phyloP scores from a whole-genome alignment of 805 yeast genomes.

The Barnettozyma sp. region DNA sequence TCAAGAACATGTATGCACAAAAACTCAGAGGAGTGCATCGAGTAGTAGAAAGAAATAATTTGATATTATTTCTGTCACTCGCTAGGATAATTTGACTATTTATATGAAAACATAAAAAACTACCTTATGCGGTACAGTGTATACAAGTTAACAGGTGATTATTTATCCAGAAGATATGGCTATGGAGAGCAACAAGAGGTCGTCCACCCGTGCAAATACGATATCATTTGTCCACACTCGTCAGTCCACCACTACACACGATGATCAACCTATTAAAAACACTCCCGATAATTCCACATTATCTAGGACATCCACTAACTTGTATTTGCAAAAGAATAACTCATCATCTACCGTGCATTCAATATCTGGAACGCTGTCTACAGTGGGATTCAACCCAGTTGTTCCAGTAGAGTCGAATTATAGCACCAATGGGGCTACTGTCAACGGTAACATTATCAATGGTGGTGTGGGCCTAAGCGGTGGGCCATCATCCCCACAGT shows the following conservation, averaged over 20 bases:
- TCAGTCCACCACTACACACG: slow-evolving; percentile 5
- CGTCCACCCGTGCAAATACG: slow-evolving; percentile 24
- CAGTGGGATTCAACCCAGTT: slow-evolving; percentile 24
- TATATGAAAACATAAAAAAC: background rate
- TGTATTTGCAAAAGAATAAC: slow-evolving; percentile 4
- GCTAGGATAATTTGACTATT: too few relatives aligned
- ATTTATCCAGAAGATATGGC: background rate
- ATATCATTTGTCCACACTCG: slow-evolving; percentile 24
- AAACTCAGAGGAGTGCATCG: too few relatives aligned
- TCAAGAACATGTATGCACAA: too few relatives aligned
- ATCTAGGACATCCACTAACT: slow-evolving; percentile 1
- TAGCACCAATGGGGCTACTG: background rate
- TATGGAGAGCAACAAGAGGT: slow-evolving; percentile 9
- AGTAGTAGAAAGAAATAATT: too few relatives aligned
- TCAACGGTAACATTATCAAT: too few relatives aligned
- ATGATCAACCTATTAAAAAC: background rate
- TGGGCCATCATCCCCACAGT: background rate
- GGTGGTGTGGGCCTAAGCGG: too few relatives aligned
- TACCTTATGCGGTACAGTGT: too few relatives aligned
- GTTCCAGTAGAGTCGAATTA: slow-evolving; percentile 7
- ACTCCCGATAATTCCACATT: background rate
- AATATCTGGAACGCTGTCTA: slow-evolving; percentile 20
- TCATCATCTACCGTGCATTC: slow-evolving; percentile 24
- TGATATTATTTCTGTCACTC: too few relatives aligned
- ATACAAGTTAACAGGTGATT: too few relatives aligned